Evolutionary conservation across 345 rosid species (phyloP).

Genomic region (Eucalyptus brandiana): DNA sequence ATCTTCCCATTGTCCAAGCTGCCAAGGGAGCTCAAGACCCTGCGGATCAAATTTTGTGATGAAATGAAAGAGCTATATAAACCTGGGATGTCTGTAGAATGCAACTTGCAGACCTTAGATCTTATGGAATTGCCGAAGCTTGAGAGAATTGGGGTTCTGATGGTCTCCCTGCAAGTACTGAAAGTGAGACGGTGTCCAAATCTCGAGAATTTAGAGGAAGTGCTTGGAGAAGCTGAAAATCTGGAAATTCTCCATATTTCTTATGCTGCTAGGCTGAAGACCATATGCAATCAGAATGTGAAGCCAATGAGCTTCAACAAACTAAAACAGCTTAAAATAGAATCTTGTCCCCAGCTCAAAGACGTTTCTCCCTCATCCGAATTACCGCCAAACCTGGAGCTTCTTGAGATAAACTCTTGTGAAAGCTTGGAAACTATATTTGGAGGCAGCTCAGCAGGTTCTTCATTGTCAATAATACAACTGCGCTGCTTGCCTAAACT

Average conservation of each 20-base stretch:
- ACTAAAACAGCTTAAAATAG: not conserved
- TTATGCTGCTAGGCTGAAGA: not conserved
- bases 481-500: not conserved
- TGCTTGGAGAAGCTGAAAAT: not conserved
- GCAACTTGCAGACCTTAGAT: conserved; percentile 3
- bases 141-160: not conserved
- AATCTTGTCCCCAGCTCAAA: not conserved
- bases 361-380: not conserved
- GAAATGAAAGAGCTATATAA: conserved; percentile 11
- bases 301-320: not conserved
- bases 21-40: conserved; percentile 16
- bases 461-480: not conserved
- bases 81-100: not conserved
- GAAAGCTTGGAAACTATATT: not conserved
- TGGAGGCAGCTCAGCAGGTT: not conserved
- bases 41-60: conserved; percentile 28
- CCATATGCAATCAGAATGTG: not conserved
- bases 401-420: not conserved
- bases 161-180: not conserved
- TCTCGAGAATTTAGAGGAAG: not conserved
- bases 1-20: conserved; percentile 3
- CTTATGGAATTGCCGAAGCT: conserved; percentile 27
- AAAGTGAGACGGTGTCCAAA: not conserved
- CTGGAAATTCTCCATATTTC: not conserved
- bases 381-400: not conserved